Evolutionary conservation across 169 alveolate species (phyloP).

Genomic region (Plasmodium yoelii): DNA sequence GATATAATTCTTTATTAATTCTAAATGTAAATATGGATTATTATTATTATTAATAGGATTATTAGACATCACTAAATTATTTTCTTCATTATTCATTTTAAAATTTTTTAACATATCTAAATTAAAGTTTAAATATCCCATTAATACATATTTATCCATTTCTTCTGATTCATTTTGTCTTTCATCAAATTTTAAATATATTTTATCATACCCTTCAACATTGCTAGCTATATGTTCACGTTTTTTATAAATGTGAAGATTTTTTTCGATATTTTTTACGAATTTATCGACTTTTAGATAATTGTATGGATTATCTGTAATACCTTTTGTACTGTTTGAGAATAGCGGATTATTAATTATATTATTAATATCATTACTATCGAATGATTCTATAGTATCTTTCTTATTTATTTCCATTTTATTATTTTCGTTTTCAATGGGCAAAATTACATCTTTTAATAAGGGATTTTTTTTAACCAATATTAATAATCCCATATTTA

Average conservation of each 20-base stretch:
- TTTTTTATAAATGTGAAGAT: background rate
- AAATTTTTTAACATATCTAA: constrained; percentile 52
- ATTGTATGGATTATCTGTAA: background rate
- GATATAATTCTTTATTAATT: constrained; percentile 47
- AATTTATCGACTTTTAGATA: constrained; percentile 6
- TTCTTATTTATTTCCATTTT: background rate
- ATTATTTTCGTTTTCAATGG: background rate
- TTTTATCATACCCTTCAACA: constrained; percentile 35
- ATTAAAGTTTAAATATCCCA: constrained; percentile 42
- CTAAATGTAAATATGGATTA: constrained; percentile 68
- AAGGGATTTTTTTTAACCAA: constrained; percentile 13
- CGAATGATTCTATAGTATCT: background rate
- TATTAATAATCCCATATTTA: constrained; percentile 70
- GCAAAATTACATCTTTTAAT: background rate
- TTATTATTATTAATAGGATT: background rate
- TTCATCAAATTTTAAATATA: constrained; percentile 37
- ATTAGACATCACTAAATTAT: background rate
- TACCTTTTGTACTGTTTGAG: background rate
- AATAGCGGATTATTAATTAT: background rate
- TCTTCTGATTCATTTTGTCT: background rate
- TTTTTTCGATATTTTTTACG: constrained; percentile 2
- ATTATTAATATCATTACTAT: background rate
- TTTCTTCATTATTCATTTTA: constrained; percentile 19
- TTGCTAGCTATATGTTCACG: background rate
- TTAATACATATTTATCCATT: constrained; percentile 27